These are phyloP conservation scores for Parmales sp. DNA, from an alignment of 108 stramenopile genomes.

Conservation along the genomic window DNA sequence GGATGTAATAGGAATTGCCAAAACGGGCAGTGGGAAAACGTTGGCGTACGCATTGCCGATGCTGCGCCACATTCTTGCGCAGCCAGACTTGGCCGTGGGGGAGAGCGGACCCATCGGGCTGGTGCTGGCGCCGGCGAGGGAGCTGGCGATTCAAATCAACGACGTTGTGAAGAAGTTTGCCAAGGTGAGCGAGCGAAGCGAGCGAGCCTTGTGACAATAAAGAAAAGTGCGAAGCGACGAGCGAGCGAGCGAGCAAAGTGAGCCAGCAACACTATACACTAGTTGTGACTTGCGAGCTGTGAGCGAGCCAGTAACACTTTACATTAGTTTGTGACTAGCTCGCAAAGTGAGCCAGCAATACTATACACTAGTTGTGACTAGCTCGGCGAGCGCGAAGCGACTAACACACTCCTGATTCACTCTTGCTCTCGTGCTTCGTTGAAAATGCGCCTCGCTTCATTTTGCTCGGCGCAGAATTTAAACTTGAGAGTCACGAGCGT, in stretches of 20 bases:
- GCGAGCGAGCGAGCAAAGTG: background rate
- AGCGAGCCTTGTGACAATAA: too few species aligned
- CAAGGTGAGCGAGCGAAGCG: too few species aligned
- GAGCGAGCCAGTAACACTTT: too few species aligned
- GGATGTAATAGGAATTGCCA: slow-evolving; percentile 98
- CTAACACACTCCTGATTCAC: too few species aligned
- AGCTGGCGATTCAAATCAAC: slow-evolving; percentile 91
- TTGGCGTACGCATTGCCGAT: slow-evolving; percentile 88
- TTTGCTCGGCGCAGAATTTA: background rate
- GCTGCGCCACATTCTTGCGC: slow-evolving; percentile 86
- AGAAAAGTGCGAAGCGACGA: background rate
- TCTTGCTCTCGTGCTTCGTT: too few species aligned
- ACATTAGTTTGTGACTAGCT: too few species aligned
- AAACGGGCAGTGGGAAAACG: slow-evolving; percentile 95
- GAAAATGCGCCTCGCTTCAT: too few species aligned
- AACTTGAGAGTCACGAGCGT: slow-evolving; percentile 66
- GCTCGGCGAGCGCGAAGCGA: too few species aligned
- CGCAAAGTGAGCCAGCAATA: too few species aligned
- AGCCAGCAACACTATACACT: too few species aligned
- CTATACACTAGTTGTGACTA: too few species aligned
- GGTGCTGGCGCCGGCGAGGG: slow-evolving; percentile 90
- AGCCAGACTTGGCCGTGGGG: slow-evolving; percentile 70
- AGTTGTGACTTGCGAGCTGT: too few species aligned
- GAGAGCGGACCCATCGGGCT: slow-evolving; percentile 95
- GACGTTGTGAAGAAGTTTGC: slow-evolving; percentile 55